phyloP scores from a whole-genome alignment of 2,329 filamentous ascomycete genomes.

The Simplicillium aogashimaense region DNA sequence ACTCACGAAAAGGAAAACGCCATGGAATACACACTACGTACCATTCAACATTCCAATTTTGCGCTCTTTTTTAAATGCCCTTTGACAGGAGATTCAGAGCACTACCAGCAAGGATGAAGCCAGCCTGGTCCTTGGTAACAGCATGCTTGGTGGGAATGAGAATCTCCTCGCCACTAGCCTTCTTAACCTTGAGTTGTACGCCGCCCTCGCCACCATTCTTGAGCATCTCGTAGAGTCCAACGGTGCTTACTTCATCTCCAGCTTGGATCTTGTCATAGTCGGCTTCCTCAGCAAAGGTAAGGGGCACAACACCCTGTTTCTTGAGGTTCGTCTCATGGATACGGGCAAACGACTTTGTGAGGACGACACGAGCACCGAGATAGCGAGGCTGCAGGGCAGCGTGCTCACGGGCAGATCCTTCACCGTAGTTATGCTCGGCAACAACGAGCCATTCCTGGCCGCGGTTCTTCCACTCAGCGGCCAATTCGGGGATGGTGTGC shows the following conservation, averaged over 20 bases:
- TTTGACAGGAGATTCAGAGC: constrained; percentile 83
- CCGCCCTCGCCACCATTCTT: constrained; percentile 67
- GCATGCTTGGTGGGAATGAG: constrained; percentile 75
- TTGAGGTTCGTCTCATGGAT: constrained; percentile 96
- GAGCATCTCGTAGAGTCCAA: constrained; percentile 77
- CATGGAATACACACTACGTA: too few relatives aligned
- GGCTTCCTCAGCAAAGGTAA: constrained; percentile 79
- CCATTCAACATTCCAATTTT: too few relatives aligned
- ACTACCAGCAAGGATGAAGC: constrained; percentile 86
- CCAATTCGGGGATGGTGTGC: constrained; percentile 79
- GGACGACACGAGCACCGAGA: constrained; percentile 73
- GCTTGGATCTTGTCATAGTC: constrained; percentile 81
- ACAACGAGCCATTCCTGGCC: constrained; percentile 83
- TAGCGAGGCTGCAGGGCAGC: constrained; percentile 86
- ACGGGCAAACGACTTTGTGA: constrained; percentile 79
- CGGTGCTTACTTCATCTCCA: constrained; percentile 72
- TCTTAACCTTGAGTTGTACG: constrained; percentile 60
- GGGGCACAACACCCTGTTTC: constrained; percentile 92
- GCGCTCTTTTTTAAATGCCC: constrained; percentile 17
- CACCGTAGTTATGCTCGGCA: constrained; percentile 95
- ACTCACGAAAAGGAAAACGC: too few relatives aligned
- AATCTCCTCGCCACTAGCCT: constrained; percentile 51
- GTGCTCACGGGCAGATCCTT: constrained; percentile 82
- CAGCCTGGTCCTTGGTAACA: constrained; percentile 80
- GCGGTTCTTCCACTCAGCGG: constrained; percentile 68